Conservation (phyloP, 495 filamentous ascomycete species). For the Endocarpon pusillum region DNA sequence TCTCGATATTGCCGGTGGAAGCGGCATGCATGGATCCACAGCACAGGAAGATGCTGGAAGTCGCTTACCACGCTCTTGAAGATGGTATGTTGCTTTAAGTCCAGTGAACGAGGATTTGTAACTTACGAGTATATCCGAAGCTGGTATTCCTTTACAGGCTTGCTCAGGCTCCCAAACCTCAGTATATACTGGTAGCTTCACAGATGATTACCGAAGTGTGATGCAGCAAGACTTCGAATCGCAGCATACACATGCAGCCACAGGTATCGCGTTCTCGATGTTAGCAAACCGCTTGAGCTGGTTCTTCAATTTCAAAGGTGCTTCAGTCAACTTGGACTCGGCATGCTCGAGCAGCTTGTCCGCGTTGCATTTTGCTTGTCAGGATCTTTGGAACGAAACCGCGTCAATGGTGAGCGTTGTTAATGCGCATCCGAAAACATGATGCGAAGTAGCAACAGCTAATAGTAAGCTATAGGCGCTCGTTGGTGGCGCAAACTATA, state of each 20-base stretch:
- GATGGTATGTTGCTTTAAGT: slow-evolving; percentile 12
- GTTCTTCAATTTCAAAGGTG: slow-evolving; percentile 29
- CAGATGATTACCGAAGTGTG: slow-evolving; percentile 1
- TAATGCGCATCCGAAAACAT: slow-evolving; percentile 17
- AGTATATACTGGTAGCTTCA: slow-evolving; percentile 5
- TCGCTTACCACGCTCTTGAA: slow-evolving; percentile 15
- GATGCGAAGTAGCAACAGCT: slow-evolving; percentile 6
- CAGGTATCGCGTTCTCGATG: slow-evolving; percentile 7
- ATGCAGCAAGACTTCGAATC: slow-evolving; percentile 1
- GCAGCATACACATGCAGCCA: slow-evolving; percentile 1
- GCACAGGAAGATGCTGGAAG: slow-evolving; percentile 13
- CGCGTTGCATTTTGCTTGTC: slow-evolving; percentile 25
- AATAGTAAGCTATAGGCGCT: slow-evolving; percentile 3
- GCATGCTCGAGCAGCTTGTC: slow-evolving; percentile 30
- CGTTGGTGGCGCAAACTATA: slow-evolving; percentile 14
- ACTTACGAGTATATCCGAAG: slow-evolving; percentile 1
- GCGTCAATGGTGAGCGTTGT: slow-evolving; percentile 13
- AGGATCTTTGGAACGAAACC: slow-evolving; percentile 20
- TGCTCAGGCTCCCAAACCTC: slow-evolving; percentile 7
- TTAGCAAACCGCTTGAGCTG: slow-evolving; percentile 28
- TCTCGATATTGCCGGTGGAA: slow-evolving; percentile 31
- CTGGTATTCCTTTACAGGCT: slow-evolving; percentile 5
- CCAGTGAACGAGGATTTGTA: slow-evolving; percentile 8
- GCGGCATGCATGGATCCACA: slow-evolving; percentile 25
- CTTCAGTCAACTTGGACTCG: slow-evolving; percentile 28